Evolutionary conservation across 1,139 yeast species (phyloP).

Genomic region (Kodamaea derodonti): DNA sequence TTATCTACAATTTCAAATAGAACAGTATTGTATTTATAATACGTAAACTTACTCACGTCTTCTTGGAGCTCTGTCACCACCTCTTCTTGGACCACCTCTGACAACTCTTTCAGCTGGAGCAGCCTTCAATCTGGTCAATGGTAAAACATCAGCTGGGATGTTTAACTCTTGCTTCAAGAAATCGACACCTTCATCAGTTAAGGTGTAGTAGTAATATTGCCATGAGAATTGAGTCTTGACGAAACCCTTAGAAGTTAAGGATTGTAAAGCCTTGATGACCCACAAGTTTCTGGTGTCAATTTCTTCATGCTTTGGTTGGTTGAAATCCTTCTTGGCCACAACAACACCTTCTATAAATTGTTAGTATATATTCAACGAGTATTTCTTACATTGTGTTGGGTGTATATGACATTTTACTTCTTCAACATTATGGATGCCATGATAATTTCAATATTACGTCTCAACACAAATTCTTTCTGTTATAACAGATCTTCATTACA

Average conservation of each 20-base stretch:
- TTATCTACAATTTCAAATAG: too few relatives aligned
- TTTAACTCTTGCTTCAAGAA: conserved; percentile 97
- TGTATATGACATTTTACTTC: too few relatives aligned
- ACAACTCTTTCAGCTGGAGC: conserved; percentile 82
- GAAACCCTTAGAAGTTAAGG: conserved; percentile 97
- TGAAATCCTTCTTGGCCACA: conserved; percentile 98
- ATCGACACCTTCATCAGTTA: conserved; percentile 99
- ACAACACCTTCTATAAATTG: conserved; percentile 85
- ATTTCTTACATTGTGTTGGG: too few relatives aligned
- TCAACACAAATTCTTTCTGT: too few relatives aligned
- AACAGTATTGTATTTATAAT: too few relatives aligned
- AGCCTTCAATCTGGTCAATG: conserved; percentile 96
- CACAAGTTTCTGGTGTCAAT: conserved; percentile 96
- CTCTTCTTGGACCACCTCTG: conserved; percentile 44
- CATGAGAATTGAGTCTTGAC: conserved; percentile 99
- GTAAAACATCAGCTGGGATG: conserved; percentile 98
- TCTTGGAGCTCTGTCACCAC: conserved; percentile 26
- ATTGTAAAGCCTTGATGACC: conserved; percentile 99
- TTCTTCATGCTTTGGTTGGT: conserved; percentile 97
- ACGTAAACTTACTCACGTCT: conserved; percentile 45
- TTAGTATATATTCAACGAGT: conserved; percentile 26
- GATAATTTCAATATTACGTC: too few relatives aligned
- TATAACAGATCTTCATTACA: conserved; percentile 36
- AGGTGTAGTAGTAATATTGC: conserved; percentile 99
- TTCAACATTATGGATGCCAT: neutral